Base-by-base conservation (phyloP, 1,139 yeast species). In the Pichia sp. region DNA sequence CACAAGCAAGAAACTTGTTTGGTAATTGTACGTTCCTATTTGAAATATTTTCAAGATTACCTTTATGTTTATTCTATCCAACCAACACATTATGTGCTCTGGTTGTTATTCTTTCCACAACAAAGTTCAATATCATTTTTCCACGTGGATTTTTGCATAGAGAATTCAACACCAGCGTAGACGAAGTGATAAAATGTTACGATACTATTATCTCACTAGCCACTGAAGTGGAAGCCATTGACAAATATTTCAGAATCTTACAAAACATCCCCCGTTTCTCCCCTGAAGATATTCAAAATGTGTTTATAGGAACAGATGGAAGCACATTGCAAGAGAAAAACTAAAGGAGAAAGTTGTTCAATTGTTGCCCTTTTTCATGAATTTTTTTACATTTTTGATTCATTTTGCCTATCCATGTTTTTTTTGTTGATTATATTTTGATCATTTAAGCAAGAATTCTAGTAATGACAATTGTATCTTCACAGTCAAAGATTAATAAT, bases 1-100 rank as follows among this genome's bases (percentile, higher is more conserved):
- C 53, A 9, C 56, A 57, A 27, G 46, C 58, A 5, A 59, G 51
- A 39, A 46, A 46, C 14, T 39, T 64, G 16, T 66, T 63, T 45
- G 56, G 58, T 18, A 51, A 60, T 16, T 57, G 65, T 44, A 60
- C 67, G 2, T 57, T 57, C 44, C 54, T 62, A 38, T 60, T 59
- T 50, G 70, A 67, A 49, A 29, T 60, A 11, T 43, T 63, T 5
- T 59, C 62, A 1, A 55, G 69, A 49, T 51, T 64, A 27, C 69
- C 70, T 2, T 22, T 67, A n/a, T 34, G 58, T 27, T 42, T 67
- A 38, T 38, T 66, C 6, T 60, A 57, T 44, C 53, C 60, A 2
- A 46, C 60, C 2, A 52, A 62, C 30, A 53, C 50, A 2, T 54
- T 66, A 6, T 58, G 65, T 39, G 64, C 63, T 3, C 42, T 64